phyloP scores from a whole-genome alignment of 2,329 filamentous ascomycete genomes.

The Shiraia sp. region DNA sequence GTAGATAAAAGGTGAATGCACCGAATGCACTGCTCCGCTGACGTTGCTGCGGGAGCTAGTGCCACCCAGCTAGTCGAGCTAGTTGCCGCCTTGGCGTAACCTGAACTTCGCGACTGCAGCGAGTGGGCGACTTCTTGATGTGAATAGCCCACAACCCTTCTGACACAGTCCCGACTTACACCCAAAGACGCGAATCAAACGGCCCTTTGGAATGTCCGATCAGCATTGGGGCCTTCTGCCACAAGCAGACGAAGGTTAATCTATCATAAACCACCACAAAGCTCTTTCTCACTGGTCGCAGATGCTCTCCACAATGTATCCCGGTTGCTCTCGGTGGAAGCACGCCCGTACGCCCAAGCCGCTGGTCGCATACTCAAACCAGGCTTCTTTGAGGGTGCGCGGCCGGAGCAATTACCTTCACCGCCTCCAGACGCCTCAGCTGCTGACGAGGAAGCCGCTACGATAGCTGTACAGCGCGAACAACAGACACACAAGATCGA shows the following conservation, averaged over 20 bases:
- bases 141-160: too few relatives aligned
- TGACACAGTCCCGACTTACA: too few relatives aligned
- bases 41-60: too few relatives aligned
- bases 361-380: constrained; percentile 77
- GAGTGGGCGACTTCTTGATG: too few relatives aligned
- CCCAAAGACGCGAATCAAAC: background rate
- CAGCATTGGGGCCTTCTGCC: constrained; percentile 68
- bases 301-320: constrained; percentile 80
- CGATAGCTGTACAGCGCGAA: constrained; percentile 52
- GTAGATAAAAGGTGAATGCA: too few relatives aligned
- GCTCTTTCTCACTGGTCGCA: constrained; percentile 32
- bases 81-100: too few relatives aligned
- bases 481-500: constrained; percentile 60
- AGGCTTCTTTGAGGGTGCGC: constrained; percentile 63
- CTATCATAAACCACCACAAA: background rate
- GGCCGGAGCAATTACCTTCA: constrained; percentile 62
- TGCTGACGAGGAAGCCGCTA: constrained; percentile 51
- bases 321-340: constrained; percentile 86
- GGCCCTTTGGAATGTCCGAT: constrained; percentile 50
- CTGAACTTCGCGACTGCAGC: too few relatives aligned
- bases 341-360: constrained; percentile 88
- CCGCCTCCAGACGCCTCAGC: constrained; percentile 66
- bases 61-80: too few relatives aligned
- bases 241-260: constrained; percentile 66
- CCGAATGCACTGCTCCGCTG: too few relatives aligned